These are phyloP conservation scores for Vigna trinervia DNA, from an alignment of 306 rosid genomes.

Conservation along the genomic window DNA sequence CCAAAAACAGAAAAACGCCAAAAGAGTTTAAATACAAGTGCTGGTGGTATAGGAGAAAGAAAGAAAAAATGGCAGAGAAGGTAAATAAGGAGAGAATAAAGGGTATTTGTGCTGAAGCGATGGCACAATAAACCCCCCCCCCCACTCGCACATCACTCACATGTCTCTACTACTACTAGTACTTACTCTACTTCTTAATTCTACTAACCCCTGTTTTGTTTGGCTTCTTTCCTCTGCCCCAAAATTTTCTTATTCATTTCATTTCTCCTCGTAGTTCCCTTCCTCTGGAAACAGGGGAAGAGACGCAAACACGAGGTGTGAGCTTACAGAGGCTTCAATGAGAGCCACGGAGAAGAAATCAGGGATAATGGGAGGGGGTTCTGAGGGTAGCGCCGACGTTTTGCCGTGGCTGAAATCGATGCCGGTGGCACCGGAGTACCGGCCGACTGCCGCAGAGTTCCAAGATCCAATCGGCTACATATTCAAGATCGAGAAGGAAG, in stretches of 20 bases:
- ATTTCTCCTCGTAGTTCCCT: neutral
- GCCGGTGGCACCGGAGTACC: conserved; percentile 89
- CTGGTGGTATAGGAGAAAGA: neutral
- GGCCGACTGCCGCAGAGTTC: conserved; percentile 78
- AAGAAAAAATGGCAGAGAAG: conserved; percentile 34
- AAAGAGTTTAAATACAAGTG: conserved; percentile 1
- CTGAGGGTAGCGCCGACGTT: conserved; percentile 78
- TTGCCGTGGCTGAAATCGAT: conserved; percentile 85
- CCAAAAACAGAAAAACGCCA: conserved; percentile 25
- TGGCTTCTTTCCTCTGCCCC: conserved; percentile 43
- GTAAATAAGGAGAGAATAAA: conserved; percentile 45
- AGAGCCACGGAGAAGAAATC: neutral
- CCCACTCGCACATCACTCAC: conserved; percentile 48
- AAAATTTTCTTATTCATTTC: conserved; percentile 5
- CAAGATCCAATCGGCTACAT: conserved; percentile 98
- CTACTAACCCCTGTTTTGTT: conserved; percentile 22
- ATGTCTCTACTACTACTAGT: conserved; percentile 25
- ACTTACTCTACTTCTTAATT: conserved; percentile 9
- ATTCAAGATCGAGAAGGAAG: conserved; percentile 98
- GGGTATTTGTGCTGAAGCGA: conserved; percentile 27
- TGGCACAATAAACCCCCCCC: conserved; percentile 46
- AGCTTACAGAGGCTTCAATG: neutral
- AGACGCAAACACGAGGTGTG: conserved; percentile 25
- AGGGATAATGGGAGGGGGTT: conserved; percentile 57
- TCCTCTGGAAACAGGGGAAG: conserved; percentile 63